Conservation (phyloP, 2,329 filamentous ascomycete genomes). For the Aspergillus sp. region DNA sequence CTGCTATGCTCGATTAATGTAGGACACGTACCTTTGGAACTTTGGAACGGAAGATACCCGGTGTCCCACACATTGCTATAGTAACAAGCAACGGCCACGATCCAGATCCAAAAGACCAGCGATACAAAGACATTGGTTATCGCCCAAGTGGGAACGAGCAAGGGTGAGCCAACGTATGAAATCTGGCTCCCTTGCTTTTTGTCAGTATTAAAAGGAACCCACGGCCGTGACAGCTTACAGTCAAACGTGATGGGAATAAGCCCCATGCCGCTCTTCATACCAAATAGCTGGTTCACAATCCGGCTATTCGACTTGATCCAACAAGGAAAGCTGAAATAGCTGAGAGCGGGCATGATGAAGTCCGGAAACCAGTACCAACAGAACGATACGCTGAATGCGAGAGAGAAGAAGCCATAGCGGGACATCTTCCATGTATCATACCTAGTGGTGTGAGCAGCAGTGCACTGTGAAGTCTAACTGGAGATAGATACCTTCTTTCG, state of each 20-base stretch:
- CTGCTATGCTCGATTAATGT: background rate
- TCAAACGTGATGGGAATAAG: slow-evolving; percentile 38
- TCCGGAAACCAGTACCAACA: slow-evolving; percentile 29
- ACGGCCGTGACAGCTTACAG: slow-evolving; percentile 40
- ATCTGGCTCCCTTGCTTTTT: slow-evolving; percentile 23
- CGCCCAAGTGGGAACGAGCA: slow-evolving; percentile 67
- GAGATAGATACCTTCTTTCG: too few species aligned
- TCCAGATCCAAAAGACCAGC: slow-evolving; percentile 61
- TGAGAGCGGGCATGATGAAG: slow-evolving; percentile 29
- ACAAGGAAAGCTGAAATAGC: slow-evolving; percentile 27
- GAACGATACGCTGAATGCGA: slow-evolving; percentile 19
- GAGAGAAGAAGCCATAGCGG: slow-evolving; percentile 25
- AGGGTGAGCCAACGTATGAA: slow-evolving; percentile 39
- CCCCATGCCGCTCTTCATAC: slow-evolving; percentile 27
- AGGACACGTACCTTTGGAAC: slow-evolving; percentile 18
- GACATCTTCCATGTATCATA: slow-evolving; percentile 41
- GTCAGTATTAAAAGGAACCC: slow-evolving; percentile 47
- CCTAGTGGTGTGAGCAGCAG: background rate
- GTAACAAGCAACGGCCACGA: slow-evolving; percentile 57
- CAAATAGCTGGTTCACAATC: slow-evolving; percentile 29
- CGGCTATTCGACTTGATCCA: slow-evolving; percentile 28
- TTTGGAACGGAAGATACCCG: slow-evolving; percentile 58
- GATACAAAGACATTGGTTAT: slow-evolving; percentile 67
- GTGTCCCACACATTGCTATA: slow-evolving; percentile 64
- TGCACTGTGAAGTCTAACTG: too few species aligned